Evolutionary conservation across 2,329 filamentous ascomycete species (phyloP), one percentile per base, ranked within the genome.

Genomic region (Penicillium sp.): DNA sequence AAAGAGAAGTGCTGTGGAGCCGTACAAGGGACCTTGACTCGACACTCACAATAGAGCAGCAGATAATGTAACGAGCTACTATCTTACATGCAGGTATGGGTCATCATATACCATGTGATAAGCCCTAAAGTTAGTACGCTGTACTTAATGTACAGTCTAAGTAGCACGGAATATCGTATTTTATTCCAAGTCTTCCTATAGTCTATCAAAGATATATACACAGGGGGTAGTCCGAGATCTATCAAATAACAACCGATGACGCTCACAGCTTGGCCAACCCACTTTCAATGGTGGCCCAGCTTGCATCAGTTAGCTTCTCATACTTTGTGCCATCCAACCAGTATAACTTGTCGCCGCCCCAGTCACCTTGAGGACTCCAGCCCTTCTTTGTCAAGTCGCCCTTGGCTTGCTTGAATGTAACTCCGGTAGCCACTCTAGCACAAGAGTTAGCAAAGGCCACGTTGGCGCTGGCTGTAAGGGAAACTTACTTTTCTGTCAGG

Each of bases 321-420:
- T 81, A 83, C 23, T 51, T 68, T 21, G 69, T 74, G 2, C 76
- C 76, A 56, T 82, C 76, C 31, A 83, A 65, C 79, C 79, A 83
- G 62, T 80, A 83, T 48, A 83, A 62, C 23, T 70, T 72, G 63
- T 82, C 79, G 1, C 70, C 75, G 1, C 68, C 71, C 38, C 67
- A 70, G 31, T 75, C 72, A 1, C 64, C 65, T 7, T 68, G 68
- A 9, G 74, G 74, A 57, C 75, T 70, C 81, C 80, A 82, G 17
- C 72, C 70, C 56, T 78, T 79, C 65, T 79, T 80, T 29, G 76
- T 68, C 29, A 83, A 64, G 8, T 79, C 79, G 7, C 73, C 75
- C 67, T 83, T 83, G 2, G 79, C 78, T 64, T 83, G 81, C 65
- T 83, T 84, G 72, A 83, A 83, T 5, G 81, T 83, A n/a, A 79